Evolutionary conservation across 1,284 basidiomycete genomes (phyloP), one percentile per base, ranked within the genome.

Genomic region (Trichosporon sp.): DNA sequence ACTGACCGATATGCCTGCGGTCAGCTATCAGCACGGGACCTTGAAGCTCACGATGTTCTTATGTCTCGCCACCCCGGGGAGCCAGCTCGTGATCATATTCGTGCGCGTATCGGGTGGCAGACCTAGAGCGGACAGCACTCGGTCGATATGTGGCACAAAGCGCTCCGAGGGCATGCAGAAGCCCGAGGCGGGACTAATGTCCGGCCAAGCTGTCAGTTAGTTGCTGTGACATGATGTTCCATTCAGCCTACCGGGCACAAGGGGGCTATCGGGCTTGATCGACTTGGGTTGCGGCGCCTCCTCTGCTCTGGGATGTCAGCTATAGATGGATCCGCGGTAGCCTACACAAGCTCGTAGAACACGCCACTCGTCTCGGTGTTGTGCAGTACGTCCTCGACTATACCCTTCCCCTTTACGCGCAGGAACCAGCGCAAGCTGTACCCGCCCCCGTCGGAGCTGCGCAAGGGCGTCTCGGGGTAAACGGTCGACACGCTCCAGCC

Each of bases 91-190:
- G 58, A 79, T 77, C 70, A 78, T 74, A 3, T 65, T 54, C 10
- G 75, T 75, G 29, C 78, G 67, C 37, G 69, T 71, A 58, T 78
- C 74, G 1, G 76, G 70, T 0, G 77, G 76, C 25, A 79, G 59
- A 5, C 77, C 76, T 1, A 78, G 66, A 11, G 70, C 64, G 2
- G 56, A 31, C 33, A 79, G 63, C 9, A 78, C 70, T 6, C 77
- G 62, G 66, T 78, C 77, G 40, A 79, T 75, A 60, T 78, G 77
- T 10, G 74, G 73, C n/a, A 78, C 62, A 61, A 78, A 79, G 29
- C 73, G 66, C 14, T 63, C 65, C 61, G 72, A 73, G 11, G 76
- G 71, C 4, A 79, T 62, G 60, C 74, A 77, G 67, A 71, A 77
- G 0, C 72, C 70, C 59, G 73, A 77, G 4, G 59, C 8, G 0